Base-by-base conservation (phyloP, 345 rosid species). In the Linum tenue region DNA sequence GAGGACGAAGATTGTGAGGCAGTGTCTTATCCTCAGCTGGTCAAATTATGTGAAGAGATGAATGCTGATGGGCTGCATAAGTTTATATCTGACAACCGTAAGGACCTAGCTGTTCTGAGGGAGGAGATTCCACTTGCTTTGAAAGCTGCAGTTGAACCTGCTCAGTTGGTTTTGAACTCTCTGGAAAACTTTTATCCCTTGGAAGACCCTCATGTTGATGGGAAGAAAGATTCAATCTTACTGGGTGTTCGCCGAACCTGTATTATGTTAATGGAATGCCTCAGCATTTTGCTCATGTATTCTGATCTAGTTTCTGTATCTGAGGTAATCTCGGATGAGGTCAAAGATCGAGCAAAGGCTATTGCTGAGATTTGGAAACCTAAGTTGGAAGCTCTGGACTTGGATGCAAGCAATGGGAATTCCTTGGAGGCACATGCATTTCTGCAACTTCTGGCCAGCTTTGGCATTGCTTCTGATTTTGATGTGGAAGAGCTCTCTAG, bases 351-450 rank as follows among this genome's bases (percentile, higher is more conserved):
- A 73, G 99, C 97, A 41, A 91, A 89, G 80, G 69, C 68, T 56
- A 87, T 89, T 75, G 96, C 99, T 59, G 80, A 78, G 69, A 95
- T 80, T 74, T 94, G 99, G 99, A 91, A 85, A 67, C 99, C 96
- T 15, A 75, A 80, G 76, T 81, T 95, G 76, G 91, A 80, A 74
- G 65, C 73, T 67, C 83, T 95, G 50, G 99, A 91, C 69, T 72
- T 84, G 75, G 94, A 87, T 72, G 89, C 80, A 63, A 84, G 91
- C 80, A 91, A 87, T 78, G 99, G 99, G 66, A 94, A 94, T 71
- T 94, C 96, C 56, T 83, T 94, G 87, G 99, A 94, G 81, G 99
- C 97, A 64, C 99, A 94, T 85, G 99, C 97, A 35, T 94, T 91
- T 70, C 81, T 94, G 76, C 99, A 94, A 69, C 96, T 94, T 59